A percentile compares a stretch with the other conserved stretches of the same genome.
Conservation (phyloP, 495 filamentous ascomycete species). For the Hamigera avellanea region DNA sequence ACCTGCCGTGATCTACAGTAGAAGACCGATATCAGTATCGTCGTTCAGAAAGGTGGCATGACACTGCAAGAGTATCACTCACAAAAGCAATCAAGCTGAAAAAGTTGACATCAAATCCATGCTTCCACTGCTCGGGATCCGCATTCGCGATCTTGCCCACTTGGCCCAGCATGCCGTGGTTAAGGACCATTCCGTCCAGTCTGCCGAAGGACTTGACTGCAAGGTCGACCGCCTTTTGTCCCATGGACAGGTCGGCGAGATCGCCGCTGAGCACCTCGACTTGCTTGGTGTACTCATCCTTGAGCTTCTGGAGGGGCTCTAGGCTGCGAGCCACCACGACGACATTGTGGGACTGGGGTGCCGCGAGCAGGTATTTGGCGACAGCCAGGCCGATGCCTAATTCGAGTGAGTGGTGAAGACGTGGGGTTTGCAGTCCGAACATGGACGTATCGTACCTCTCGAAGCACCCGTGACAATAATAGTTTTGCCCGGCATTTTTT, state of each 20-base stretch:
- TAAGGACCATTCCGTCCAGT: constrained; percentile 75
- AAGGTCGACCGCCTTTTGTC: constrained; percentile 47
- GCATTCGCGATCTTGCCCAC: constrained; percentile 59
- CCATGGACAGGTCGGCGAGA: constrained; percentile 52
- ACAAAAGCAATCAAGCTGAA: constrained; percentile 72
- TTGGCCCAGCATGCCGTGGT: constrained; percentile 73
- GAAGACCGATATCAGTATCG: too few species aligned
- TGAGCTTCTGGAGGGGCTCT: constrained; percentile 53
- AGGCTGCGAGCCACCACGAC: constrained; percentile 64
- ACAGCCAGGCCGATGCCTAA: constrained; percentile 77
- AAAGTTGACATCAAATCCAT: constrained; percentile 71
- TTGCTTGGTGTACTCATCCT: constrained; percentile 49
- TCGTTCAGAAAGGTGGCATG: too few species aligned
- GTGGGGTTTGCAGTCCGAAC: neutral
- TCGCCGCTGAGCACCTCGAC: constrained; percentile 70
- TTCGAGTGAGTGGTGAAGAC: constrained; percentile 1
- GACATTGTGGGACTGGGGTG: constrained; percentile 49
- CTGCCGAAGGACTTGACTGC: constrained; percentile 54
- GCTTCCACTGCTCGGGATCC: constrained; percentile 58
- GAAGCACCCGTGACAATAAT: constrained; percentile 55
- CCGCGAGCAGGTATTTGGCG: constrained; percentile 56
- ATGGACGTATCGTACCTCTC: constrained; percentile 42
- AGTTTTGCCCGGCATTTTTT: constrained; percentile 36
- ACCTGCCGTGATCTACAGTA: constrained; percentile 65
- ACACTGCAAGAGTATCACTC: constrained; percentile 19